phyloP scores from a whole-genome alignment of 2,329 filamentous ascomycete species.

The Waltergamsia citrina region DNA sequence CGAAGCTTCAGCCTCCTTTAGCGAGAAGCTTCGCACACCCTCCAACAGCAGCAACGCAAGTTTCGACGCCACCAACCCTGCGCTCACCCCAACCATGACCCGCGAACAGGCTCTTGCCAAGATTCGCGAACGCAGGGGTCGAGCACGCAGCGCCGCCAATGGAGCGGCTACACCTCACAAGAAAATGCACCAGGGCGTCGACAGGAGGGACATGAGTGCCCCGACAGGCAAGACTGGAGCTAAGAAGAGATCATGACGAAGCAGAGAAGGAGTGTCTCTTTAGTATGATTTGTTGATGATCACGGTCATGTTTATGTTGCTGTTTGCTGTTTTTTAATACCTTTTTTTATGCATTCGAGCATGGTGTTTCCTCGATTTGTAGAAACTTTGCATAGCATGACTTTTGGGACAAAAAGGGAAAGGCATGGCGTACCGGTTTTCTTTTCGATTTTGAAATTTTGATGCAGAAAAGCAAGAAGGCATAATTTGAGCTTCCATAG shows the following conservation, averaged over 20 bases:
- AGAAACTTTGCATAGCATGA: no score
- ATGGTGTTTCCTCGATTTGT: background rate
- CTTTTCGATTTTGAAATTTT: no score
- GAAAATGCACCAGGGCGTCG: conserved; percentile 41
- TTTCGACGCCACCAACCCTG: conserved; percentile 47
- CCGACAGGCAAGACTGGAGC: conserved; percentile 21
- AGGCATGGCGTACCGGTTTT: background rate
- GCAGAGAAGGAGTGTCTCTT: conserved; percentile 10
- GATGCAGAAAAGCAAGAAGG: no score
- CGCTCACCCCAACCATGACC: conserved; percentile 56
- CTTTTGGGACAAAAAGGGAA: no score
- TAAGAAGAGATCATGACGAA: conserved; percentile 7
- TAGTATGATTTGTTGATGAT: conserved; percentile 2
- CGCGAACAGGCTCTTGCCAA: conserved; percentile 67
- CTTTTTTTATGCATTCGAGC: background rate
- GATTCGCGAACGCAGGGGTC: conserved; percentile 62
- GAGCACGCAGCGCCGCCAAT: conserved; percentile 59
- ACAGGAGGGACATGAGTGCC: conserved; percentile 39
- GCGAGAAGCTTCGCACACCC: conserved; percentile 34
- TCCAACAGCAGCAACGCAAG: conserved; percentile 25
- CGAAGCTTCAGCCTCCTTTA: conserved; percentile 32
- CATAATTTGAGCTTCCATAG: no score
- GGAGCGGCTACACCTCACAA: conserved; percentile 48
- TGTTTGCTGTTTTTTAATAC: conserved; percentile 1
- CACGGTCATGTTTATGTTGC: background rate